phyloP scores from a whole-genome alignment of 768 basidiomycete species.

The Filobasidium wieringae region DNA sequence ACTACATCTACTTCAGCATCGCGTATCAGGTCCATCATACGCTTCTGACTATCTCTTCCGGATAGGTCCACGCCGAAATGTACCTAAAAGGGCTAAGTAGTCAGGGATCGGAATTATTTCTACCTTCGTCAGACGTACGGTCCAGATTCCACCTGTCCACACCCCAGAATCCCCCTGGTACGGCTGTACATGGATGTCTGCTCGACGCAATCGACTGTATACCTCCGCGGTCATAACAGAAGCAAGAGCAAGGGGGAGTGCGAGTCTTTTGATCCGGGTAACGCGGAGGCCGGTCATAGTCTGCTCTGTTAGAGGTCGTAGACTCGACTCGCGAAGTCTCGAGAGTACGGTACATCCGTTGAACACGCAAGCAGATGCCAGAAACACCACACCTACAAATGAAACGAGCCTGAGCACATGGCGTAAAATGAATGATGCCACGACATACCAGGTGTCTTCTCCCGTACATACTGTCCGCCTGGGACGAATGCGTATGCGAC shows the following conservation, averaged over 20 bases:
- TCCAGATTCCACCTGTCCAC: constrained; percentile 80
- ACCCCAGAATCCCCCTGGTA: constrained; percentile 55
- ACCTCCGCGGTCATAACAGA: not conserved
- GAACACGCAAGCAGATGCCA: not conserved
- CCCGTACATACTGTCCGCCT: constrained; percentile 60
- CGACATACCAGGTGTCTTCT: constrained; percentile 68
- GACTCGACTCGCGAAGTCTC: not conserved
- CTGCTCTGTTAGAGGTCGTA: not conserved
- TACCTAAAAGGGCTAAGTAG: constrained; percentile 14
- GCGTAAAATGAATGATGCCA: no score
- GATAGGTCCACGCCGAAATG: constrained; percentile 76
- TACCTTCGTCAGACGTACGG: constrained; percentile 41
- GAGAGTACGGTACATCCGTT: not conserved
- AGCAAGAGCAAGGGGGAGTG: not conserved
- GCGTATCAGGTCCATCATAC: constrained; percentile 53
- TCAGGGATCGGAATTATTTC: not conserved
- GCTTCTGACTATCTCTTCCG: constrained; percentile 59
- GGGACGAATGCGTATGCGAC: constrained; percentile 87
- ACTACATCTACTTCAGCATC: constrained; percentile 79
- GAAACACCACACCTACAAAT: constrained; percentile 39
- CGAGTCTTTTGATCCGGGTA: not conserved
- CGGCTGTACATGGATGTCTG: constrained; percentile 36
- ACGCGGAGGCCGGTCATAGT: not conserved
- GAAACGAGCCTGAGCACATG: no score
- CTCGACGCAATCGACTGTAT: not conserved